These are phyloP conservation scores for Nakazawaea ernobii DNA, from an alignment of 805 yeast species.

Conservation along the genomic window DNA sequence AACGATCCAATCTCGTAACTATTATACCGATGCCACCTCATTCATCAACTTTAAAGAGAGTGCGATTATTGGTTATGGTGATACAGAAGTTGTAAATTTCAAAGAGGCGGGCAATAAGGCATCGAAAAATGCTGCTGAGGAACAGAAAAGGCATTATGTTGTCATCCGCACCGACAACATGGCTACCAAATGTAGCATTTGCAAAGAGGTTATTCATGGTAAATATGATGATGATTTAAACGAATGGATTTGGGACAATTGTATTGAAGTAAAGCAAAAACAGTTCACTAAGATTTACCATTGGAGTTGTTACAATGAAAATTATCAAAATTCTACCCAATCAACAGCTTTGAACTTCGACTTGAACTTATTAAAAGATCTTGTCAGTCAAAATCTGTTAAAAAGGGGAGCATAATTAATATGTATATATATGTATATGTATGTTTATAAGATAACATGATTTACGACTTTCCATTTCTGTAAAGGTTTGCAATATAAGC, in stretches of 20 bases:
- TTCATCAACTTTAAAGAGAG: constrained; percentile 74
- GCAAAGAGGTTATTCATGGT: constrained; percentile 61
- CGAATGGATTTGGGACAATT: constrained; percentile 79
- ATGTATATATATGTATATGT: not conserved
- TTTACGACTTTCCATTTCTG: not conserved
- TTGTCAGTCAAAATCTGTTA: not conserved
- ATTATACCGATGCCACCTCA: constrained; percentile 69
- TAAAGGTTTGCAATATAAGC: not conserved
- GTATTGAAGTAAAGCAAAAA: constrained; percentile 38
- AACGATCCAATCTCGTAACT: constrained; percentile 65
- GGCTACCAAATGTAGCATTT: constrained; percentile 58
- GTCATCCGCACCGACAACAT: constrained; percentile 49
- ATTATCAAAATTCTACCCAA: not conserved
- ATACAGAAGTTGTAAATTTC: constrained; percentile 13
- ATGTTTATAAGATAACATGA: not conserved
- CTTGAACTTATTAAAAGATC: constrained; percentile 4
- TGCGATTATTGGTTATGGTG: constrained; percentile 41
- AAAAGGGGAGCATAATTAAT: not conserved
- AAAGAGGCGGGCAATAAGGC: not conserved
- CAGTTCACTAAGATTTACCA: constrained; percentile 44
- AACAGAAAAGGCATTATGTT: constrained; percentile 20
- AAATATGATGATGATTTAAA: constrained; percentile 68
- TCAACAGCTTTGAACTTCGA: constrained; percentile 2
- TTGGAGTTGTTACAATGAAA: constrained; percentile 64
- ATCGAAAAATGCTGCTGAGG: constrained; percentile 10